Base-by-base conservation (phyloP, 148 eudicot species). In the Vaccinium corymbosum region DNA sequence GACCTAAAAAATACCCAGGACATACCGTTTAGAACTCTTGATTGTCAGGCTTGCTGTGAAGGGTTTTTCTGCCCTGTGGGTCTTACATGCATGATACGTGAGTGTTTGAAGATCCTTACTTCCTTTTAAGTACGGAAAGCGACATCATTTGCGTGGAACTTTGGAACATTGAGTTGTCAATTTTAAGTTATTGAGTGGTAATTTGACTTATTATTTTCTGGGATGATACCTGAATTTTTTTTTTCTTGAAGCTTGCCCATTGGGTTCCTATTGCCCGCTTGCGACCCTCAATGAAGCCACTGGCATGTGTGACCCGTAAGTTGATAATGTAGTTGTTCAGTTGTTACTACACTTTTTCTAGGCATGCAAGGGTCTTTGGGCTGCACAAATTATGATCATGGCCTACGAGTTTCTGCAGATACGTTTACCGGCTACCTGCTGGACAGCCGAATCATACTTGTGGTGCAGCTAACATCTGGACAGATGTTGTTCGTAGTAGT, bases 391-490 rank as follows among this genome's bases (percentile, higher is more conserved):
- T 78, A 81, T 70, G n/a, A n/a, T 68, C 17, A 12, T 16, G 11
- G 59, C 83, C 46, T 35, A 57, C 73, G 19, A 53, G 57, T 84
- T 82, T 80, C 51, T 84, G 86, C 92, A 97, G 98, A 87, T 97
- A 97, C 88, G 61, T 46, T 16, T 97, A 97, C 88, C 92, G 87
- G 81, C 88, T 92, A 46, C 97, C 99, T 27, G 80, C 92, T 80
- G 95, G 91, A 64, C 83, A 83, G 52, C 73, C 86, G 51, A 91
- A 90, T 85, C 98, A 92, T 86, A 91, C 91, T 7, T 97, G 99
- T 86, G 99, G 99, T n/a, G 99, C 94, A 81, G 99, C 99, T 55
- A 92, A 97, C 82, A 88, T 88, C 48, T 97, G 99, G 99, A 93
- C 98, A 64, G 96, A 94, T 90, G 76, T 88, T 78, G 79, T 77